Conservation (phyloP, 2,329 filamentous ascomycete species). For the Fusarium vanettenii region DNA sequence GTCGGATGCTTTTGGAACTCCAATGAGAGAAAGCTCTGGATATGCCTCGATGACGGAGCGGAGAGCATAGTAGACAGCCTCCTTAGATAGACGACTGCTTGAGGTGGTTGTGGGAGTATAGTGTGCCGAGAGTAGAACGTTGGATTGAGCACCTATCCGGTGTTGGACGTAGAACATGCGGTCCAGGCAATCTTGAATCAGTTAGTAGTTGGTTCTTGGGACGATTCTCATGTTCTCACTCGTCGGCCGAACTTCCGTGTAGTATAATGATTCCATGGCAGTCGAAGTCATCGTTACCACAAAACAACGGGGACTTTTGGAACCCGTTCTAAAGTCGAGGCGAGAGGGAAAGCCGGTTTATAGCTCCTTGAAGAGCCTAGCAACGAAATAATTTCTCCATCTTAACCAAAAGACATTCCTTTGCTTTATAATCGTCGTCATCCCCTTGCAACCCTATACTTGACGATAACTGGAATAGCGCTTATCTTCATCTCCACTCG, state of each 20-base stretch:
- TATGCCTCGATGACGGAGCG: conserved; percentile 11
- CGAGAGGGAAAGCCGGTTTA: too few species aligned
- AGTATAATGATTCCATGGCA: neutral
- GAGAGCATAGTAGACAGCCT: conserved; percentile 8
- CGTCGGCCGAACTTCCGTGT: conserved; percentile 12
- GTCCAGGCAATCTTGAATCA: conserved; percentile 15
- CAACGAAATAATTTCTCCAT: neutral
- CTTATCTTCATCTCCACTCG: neutral
- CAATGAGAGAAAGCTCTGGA: conserved; percentile 17
- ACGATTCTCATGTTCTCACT: neutral
- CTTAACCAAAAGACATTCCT: neutral
- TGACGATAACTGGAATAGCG: neutral
- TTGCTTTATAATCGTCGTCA: neutral
- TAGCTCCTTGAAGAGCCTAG: neutral
- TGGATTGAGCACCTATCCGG: conserved; percentile 28
- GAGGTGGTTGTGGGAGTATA: conserved; percentile 3
- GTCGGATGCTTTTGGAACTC: neutral
- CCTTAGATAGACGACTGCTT: neutral
- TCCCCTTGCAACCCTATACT: neutral
- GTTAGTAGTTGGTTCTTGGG: neutral
- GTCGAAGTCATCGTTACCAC: neutral
- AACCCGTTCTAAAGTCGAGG: too few species aligned
- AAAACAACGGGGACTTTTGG: too few species aligned
- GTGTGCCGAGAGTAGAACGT: conserved; percentile 32
- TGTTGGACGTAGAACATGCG: conserved; percentile 35